Evolutionary conservation across 2,329 filamentous ascomycete species (phyloP), one percentile per base, ranked within the genome.

Genomic region (Epichloe scottii): DNA sequence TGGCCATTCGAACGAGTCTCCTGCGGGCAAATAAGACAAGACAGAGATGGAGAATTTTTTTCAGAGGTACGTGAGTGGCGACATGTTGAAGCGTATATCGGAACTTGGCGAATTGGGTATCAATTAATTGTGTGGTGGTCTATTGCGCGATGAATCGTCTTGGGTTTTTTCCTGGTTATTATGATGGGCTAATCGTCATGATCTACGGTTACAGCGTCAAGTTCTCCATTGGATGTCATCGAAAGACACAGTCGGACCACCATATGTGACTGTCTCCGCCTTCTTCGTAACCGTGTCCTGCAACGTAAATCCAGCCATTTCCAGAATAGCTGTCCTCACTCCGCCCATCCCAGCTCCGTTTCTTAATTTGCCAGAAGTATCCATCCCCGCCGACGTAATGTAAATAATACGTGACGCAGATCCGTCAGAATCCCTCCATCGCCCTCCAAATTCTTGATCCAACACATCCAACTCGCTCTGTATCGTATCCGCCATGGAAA

Each of bases 341-440:
- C 67, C 70, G 2, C 67, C 68, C 50, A 73, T 62, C 4, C 70
- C 70, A 4, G 62, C 68, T 10, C 63, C 63, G 21, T 64, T 65
- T 6, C 64, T 65, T 14, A 66, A 44, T 38, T 58, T 63, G 10
- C 59, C 57, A 4, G 61, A 56, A 12, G 57, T 50, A 14, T 59
- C 59, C 60, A 70, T 69, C 10, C 65, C 66, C 10, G 69, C 67
- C 8, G 70, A 65, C 5, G 68, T 70, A 39, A 67, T 58, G 40
- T 66, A 65, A 0, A 71, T 53, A 23, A 23, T 65, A 59, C 4
- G 61, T 55, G 26, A 30, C 8, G 60, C 57, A 51, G 63, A 64
- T 5, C 61, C 59, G 1, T 56, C 57, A 3, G 58, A 61, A 46
- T 64, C 59, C 19, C 53, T 56, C 64, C 63, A 68, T n/a, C 52